Base-by-base conservation (phyloP, 2,329 filamentous ascomycete species). In the Aspergillaceae sp. region DNA sequence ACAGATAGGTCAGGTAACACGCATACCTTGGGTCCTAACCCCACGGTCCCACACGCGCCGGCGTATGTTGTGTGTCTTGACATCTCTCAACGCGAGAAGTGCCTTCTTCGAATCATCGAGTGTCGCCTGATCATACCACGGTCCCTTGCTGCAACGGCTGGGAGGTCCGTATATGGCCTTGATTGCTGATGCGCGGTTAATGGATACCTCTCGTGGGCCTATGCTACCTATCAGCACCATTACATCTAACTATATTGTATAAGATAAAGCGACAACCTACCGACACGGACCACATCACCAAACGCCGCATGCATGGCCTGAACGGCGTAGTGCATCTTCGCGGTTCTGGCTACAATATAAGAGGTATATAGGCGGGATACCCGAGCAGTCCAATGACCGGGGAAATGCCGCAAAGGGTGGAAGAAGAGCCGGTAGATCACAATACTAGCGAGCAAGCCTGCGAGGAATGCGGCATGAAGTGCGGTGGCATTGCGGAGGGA, bases 281-380 rank as follows among this genome's bases (percentile, higher is more conserved):
- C 65, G 7, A 57, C 61, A 29, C 62, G 58, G 4, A 66, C 58
- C 49, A 64, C 59, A 38, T 66, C 58, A 26, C 65, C 64, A 48
- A 66, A 65, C 33, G 54, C 45, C 0, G 49, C 41, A 44, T 66
- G 64, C 46, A 65, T 54, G 5, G 64, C 27, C 29, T 62, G 57
- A 34, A 58, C 54, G 46, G 61, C 56, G 44, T 61, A 63, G 29
- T 63, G 50, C 3, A 58, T 19, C 19, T 19, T 19, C 19, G 19
- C 43, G 29, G 58, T 49, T 44, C 59, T 64, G 26, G 58, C 59
- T 5, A 53, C 48, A n/a, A 62, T 48, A 5, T 45, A 47, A 1
- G 58, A 53, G 9, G 53, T 54, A 28, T 64, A 63, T 34, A 66
- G 58, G 4, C 54, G 57, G 5, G 55, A 56, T 8, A 64, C 27